Evolutionary conservation across 306 rosid species (phyloP).

Genomic region (Gastrolobium bilobum): DNA sequence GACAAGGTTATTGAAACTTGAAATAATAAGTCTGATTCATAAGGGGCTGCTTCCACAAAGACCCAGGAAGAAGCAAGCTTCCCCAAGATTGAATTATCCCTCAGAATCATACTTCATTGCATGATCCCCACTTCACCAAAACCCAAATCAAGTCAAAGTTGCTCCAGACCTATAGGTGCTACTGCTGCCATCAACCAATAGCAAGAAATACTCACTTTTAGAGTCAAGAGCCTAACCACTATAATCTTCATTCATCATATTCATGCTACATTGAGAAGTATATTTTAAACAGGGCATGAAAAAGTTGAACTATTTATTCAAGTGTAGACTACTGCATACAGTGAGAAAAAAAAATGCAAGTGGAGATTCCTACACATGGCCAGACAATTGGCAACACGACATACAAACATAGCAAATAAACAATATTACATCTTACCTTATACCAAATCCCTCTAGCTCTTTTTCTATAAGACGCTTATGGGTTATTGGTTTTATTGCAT

Average conservation of each 20-base stretch:
- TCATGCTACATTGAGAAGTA: slow-evolving; percentile 35
- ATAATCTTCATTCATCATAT: slow-evolving; percentile 33
- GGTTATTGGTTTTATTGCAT: slow-evolving; percentile 98
- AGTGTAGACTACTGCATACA: not conserved
- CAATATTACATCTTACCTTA: slow-evolving; percentile 67
- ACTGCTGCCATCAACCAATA: slow-evolving; percentile 23
- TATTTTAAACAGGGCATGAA: not conserved
- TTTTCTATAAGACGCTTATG: slow-evolving; percentile 97
- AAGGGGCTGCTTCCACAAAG: slow-evolving; percentile 29
- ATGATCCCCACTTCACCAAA: slow-evolving; percentile 20
- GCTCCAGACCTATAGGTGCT: slow-evolving; percentile 24
- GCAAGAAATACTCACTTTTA: slow-evolving; percentile 26
- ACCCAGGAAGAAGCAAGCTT: slow-evolving; percentile 42
- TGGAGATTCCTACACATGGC: not conserved
- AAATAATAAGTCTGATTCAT: slow-evolving; percentile 26
- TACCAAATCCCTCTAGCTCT: slow-evolving; percentile 99
- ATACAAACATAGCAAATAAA: slow-evolving; percentile 38
- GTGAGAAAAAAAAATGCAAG: not conserved
- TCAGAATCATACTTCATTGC: slow-evolving; percentile 27
- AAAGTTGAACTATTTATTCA: not conserved
- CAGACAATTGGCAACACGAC: slow-evolving; percentile 25
- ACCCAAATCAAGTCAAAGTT: slow-evolving; percentile 33
- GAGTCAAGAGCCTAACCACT: slow-evolving; percentile 33
- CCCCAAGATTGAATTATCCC: slow-evolving; percentile 23
- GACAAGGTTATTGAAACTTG: slow-evolving; percentile 17